These are phyloP conservation scores for Blastobotrys arbuscula DNA, from an alignment of 1,139 yeast species.

Conservation along the genomic window DNA sequence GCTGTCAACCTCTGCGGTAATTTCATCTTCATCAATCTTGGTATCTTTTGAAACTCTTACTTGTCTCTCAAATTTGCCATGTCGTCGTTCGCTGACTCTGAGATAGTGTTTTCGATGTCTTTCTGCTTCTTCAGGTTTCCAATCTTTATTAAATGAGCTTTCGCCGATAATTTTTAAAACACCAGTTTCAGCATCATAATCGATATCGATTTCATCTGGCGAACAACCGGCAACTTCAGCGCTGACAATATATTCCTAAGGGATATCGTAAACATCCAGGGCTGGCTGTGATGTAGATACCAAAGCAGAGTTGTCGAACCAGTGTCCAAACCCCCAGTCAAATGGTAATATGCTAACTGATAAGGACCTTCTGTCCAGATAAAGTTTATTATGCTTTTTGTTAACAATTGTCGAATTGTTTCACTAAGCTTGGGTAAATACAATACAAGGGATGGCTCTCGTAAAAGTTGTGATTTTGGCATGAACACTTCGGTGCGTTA, in stretches of 20 bases:
- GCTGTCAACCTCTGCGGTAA: constrained; percentile 37
- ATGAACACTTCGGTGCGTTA: no score
- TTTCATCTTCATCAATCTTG: constrained; percentile 45
- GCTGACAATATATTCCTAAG: constrained; percentile 41
- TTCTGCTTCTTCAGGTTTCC: neutral
- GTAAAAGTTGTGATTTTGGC: no score
- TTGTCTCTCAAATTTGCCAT: constrained; percentile 45
- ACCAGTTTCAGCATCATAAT: constrained; percentile 42
- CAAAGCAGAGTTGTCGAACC: neutral
- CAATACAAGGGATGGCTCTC: no score
- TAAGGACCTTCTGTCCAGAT: no score
- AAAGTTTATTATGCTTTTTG: no score
- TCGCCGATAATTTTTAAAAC: constrained; percentile 23
- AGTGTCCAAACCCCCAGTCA: neutral
- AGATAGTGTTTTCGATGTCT: neutral
- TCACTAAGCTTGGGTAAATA: no score
- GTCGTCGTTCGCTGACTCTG: constrained; percentile 27
- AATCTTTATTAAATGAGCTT: neutral
- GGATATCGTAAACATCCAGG: constrained; percentile 47
- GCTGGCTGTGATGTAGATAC: constrained; percentile 38
- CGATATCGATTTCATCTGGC: constrained; percentile 20
- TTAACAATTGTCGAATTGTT: no score
- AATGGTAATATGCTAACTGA: no score
- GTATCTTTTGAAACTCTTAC: constrained; percentile 49
- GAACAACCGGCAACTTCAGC: constrained; percentile 20